These are phyloP conservation scores for Bidens hawaiensis DNA, from an alignment of 140 eudicot species.

Conservation along the genomic window DNA sequence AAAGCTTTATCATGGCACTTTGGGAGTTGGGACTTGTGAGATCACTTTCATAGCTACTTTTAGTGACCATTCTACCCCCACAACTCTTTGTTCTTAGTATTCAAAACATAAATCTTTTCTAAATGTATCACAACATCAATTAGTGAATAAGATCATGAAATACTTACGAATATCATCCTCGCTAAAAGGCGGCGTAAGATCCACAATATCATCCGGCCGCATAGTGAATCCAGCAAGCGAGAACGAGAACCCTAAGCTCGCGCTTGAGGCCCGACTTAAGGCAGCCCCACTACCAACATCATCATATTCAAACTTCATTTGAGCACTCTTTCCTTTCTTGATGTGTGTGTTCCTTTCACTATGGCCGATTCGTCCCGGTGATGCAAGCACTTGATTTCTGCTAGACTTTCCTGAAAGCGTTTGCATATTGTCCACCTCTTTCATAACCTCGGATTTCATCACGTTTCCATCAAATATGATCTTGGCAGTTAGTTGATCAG, in stretches of 20 bases:
- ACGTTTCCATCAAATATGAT: conserved; percentile 31
- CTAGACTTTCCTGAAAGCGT: conserved; percentile 62
- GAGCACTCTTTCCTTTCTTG: conserved; percentile 75
- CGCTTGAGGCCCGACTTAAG: conserved; percentile 83
- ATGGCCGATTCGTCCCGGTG: conserved; percentile 46
- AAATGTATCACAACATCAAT: not conserved
- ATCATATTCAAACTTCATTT: conserved; percentile 57
- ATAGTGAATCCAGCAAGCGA: conserved; percentile 81
- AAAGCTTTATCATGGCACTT: conserved; percentile 29
- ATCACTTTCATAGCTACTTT: conserved; percentile 17
- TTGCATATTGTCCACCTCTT: conserved; percentile 27
- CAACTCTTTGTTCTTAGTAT: not conserved
- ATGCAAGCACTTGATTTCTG: conserved; percentile 43
- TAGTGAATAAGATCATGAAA: not conserved
- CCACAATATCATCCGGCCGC: conserved; percentile 66
- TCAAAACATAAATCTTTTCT: not conserved
- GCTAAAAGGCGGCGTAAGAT: conserved; percentile 58
- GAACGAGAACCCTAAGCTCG: conserved; percentile 82
- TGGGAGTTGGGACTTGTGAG: conserved; percentile 20
- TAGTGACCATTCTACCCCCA: conserved; percentile 21
- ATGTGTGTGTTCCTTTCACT: conserved; percentile 55
- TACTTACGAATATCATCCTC: conserved; percentile 75
- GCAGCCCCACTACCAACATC: conserved; percentile 73
- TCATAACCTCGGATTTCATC: conserved; percentile 46
- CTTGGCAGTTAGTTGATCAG: conserved; percentile 69